Percentiles rank a stretch among this genome's conserved stretches.
Evolutionary conservation across 2,329 filamentous ascomycete species (phyloP).

Genomic region (Triangularia verruculosa): DNA sequence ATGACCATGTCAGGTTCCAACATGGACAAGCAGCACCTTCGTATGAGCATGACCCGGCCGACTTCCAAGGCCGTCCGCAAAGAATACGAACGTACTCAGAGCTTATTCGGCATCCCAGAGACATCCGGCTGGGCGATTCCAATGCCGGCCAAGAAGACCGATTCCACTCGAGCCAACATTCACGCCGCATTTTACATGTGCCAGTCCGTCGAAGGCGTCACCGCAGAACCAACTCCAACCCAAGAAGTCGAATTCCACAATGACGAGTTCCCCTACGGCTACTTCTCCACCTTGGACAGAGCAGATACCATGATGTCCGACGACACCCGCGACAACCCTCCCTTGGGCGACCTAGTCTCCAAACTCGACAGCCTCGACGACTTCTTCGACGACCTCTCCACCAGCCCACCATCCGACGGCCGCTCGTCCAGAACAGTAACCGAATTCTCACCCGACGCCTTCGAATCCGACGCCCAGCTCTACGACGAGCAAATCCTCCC

Average conservation of each 20-base stretch:
- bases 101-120: slow-evolving; percentile 93
- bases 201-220: slow-evolving; percentile 60
- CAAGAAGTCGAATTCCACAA: slow-evolving; percentile 89
- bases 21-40: slow-evolving; percentile 88
- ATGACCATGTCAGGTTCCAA: slow-evolving; percentile 90
- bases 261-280: slow-evolving; percentile 82
- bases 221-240: slow-evolving; percentile 63
- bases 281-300: slow-evolving; percentile 69
- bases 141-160: slow-evolving; percentile 84
- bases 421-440: slow-evolving; percentile 62
- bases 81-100: slow-evolving; percentile 91
- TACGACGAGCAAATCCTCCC: slow-evolving; percentile 93
- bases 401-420: slow-evolving; percentile 59
- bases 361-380: slow-evolving; percentile 78
- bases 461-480: slow-evolving; percentile 73
- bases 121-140: slow-evolving; percentile 95
- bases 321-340: slow-evolving; percentile 67
- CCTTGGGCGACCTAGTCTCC: slow-evolving; percentile 78
- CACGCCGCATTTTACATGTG: slow-evolving; percentile 96
- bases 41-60: slow-evolving; percentile 96
- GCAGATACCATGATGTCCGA: slow-evolving; percentile 93
- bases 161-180: slow-evolving; percentile 83
- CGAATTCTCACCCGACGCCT: slow-evolving; percentile 62
- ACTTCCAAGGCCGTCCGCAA: slow-evolving; percentile 84
- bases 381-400: slow-evolving; percentile 70